Percentiles rank a stretch among this genome's conserved stretches.
These are phyloP conservation scores for Candida railenensis DNA, from an alignment of 805 yeast genomes.

Conservation along the genomic window DNA sequence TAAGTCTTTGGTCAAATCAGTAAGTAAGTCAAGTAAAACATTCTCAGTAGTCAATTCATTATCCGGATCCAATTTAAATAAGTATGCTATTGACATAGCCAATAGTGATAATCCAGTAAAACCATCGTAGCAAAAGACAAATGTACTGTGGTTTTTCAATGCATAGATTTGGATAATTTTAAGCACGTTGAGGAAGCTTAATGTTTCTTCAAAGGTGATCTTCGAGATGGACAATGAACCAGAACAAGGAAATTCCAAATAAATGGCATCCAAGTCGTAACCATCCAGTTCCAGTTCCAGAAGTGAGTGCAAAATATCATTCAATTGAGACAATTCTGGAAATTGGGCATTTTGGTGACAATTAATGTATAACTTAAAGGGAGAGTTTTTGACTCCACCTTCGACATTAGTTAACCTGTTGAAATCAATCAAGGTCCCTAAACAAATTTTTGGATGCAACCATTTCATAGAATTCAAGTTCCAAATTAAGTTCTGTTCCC, in stretches of 20 bases:
- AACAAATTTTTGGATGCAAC: constrained; percentile 23
- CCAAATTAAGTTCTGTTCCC: constrained; percentile 38
- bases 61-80: constrained; percentile 1
- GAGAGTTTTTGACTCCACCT: background rate
- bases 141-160: constrained; percentile 18
- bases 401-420: constrained; percentile 14
- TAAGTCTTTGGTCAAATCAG: constrained; percentile 9
- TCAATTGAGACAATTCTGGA: constrained; percentile 42
- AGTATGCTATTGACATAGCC: constrained; percentile 14
- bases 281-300: background rate
- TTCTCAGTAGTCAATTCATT: constrained; percentile 5
- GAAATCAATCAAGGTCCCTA: constrained; percentile 33
- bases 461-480: constrained; percentile 27
- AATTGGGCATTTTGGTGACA: constrained; percentile 59
- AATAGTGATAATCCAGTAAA: constrained; percentile 34
- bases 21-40: constrained; percentile 19
- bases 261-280: constrained; percentile 7
- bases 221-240: constrained; percentile 21
- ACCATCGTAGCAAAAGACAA: constrained; percentile 36
- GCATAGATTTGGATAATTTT: constrained; percentile 22
- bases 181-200: constrained; percentile 28
- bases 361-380: constrained; percentile 52
- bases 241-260: constrained; percentile 34
- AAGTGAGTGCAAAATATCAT: constrained; percentile 8
- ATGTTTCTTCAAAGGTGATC: constrained; percentile 22